phyloP scores from a whole-genome alignment of 257 asterid genomes.

The Craterostigma plantagineum region DNA sequence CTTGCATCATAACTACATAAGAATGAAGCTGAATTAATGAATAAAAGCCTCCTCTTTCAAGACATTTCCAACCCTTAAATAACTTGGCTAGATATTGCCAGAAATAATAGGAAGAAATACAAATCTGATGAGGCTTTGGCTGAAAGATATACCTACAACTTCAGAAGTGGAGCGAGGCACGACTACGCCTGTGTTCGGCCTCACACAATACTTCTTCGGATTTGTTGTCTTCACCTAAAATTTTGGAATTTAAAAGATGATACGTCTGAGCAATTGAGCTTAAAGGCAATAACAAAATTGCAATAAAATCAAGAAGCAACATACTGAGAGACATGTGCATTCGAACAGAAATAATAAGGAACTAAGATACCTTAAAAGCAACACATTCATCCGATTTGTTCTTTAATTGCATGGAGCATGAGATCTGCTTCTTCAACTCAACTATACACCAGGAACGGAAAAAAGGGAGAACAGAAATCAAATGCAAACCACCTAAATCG shows the following conservation, averaged over 20 bases:
- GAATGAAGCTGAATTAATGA: conserved; percentile 4
- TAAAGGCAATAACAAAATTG: too few relatives aligned
- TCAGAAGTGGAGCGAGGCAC: conserved; percentile 33
- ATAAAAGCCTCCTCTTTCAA: not conserved
- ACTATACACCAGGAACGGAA: conserved; percentile 11
- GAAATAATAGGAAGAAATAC: too few relatives aligned
- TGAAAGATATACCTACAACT: conserved; percentile 19
- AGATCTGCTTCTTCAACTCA: conserved; percentile 82
- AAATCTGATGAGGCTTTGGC: not conserved
- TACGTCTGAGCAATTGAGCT: too few relatives aligned
- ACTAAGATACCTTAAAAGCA: conserved; percentile 60
- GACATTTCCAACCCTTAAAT: not conserved
- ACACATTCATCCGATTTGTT: conserved; percentile 47
- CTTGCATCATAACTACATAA: conserved; percentile 56
- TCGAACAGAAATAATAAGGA: not conserved
- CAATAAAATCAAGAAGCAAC: not conserved
- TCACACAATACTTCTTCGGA: conserved; percentile 57
- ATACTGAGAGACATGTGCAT: conserved; percentile 2
- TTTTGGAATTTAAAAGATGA: conserved; percentile 4
- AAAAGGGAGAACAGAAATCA: conserved; percentile 2
- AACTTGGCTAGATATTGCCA: too few relatives aligned
- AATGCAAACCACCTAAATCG: too few relatives aligned
- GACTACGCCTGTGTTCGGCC: conserved; percentile 59
- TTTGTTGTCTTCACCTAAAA: conserved; percentile 57
- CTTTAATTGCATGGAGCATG: conserved; percentile 51